Evolutionary conservation across 805 yeast genomes (phyloP).

Genomic region (Ogataea ramenticola): DNA sequence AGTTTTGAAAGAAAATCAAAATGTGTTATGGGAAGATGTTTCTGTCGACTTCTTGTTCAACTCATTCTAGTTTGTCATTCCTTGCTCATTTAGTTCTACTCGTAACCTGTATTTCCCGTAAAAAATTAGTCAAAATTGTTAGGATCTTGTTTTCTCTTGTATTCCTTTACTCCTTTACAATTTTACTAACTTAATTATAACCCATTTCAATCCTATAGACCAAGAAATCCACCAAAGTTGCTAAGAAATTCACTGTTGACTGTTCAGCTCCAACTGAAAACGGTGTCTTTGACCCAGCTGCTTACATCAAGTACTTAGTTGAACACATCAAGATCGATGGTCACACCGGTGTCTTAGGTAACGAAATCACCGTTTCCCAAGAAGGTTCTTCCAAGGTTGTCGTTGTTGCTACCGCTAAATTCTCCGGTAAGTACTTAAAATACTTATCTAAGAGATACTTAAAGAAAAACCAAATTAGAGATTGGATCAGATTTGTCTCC

Average conservation of each 20-base stretch:
- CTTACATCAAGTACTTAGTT: slow-evolving; percentile 95
- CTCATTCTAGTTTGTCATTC: too few relatives aligned
- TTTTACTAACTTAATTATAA: slow-evolving; percentile 4
- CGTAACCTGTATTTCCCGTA: not conserved
- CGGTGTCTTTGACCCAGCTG: slow-evolving; percentile 96
- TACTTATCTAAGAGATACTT: slow-evolving; percentile 99
- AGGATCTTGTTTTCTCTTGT: not conserved
- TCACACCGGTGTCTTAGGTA: slow-evolving; percentile 94
- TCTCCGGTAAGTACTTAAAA: slow-evolving; percentile 99
- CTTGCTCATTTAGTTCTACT: not conserved
- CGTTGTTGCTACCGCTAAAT: slow-evolving; percentile 82
- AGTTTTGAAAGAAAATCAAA: too few relatives aligned
- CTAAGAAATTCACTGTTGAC: slow-evolving; percentile 91
- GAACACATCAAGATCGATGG: slow-evolving; percentile 99
- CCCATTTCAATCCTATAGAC: slow-evolving; percentile 36
- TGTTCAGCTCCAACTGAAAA: slow-evolving; percentile 95
- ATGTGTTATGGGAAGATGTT: too few relatives aligned
- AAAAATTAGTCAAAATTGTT: not conserved
- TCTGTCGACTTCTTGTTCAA: too few relatives aligned
- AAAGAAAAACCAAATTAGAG: slow-evolving; percentile 99
- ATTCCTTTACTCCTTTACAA: not conserved
- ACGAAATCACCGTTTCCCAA: slow-evolving; percentile 78
- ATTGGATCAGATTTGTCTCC: slow-evolving; percentile 99
- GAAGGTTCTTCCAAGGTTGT: slow-evolving; percentile 88
- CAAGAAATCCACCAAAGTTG: slow-evolving; percentile 66